Evolutionary conservation across 768 basidiomycete genomes (phyloP), one percentile per base, ranked within the genome.

Genomic region (Russula sp.): DNA sequence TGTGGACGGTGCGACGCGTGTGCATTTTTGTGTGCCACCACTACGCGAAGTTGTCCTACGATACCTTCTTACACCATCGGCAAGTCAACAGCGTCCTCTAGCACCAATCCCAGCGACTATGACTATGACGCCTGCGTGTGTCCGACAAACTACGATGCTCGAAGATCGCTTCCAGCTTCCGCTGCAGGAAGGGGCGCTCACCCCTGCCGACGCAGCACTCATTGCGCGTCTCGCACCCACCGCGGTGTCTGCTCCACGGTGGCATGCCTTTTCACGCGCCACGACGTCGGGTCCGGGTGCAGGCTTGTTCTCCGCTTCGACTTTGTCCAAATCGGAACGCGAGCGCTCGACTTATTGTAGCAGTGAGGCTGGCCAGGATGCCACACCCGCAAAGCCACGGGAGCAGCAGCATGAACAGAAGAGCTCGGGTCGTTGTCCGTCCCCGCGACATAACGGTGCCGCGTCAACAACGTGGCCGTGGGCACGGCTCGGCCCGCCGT

Each of bases 21-120:
- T 45, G 22, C 47, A 48, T 41, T 58, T 58, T 22, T 39, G 50
- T 34, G 58, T 66, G 16, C 65, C 65, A 10, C 63, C 65, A 29
- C 50, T 66, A 32, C 63, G 63, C 34, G 65, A 66, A 56, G 8
- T 66, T 25, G 46, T 59, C 50, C 58, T 66, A n/a, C 62, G 65
- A 9, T 64, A 50, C 35, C 65, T 66, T 20, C 57, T 66, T 39
- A 54, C 62, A 7, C 65, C 65, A 8, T 49, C 62, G 4, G 22
- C 48, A 35, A 39, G 25, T 8, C 49, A 57, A 45, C 49, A 45
- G 3, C 55, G n/a, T n/a, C 25, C 4, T 8, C 18, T 25, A 16
- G 36, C 35, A 32, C 36, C 43, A 7, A 29, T 25, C 11, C 20
- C 42, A 7, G 8, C 54, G 11, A 20, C 38, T 3, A 10, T 20